phyloP scores from a whole-genome alignment of 2,329 filamentous ascomycete species.

The Colletotrichum sp. region DNA sequence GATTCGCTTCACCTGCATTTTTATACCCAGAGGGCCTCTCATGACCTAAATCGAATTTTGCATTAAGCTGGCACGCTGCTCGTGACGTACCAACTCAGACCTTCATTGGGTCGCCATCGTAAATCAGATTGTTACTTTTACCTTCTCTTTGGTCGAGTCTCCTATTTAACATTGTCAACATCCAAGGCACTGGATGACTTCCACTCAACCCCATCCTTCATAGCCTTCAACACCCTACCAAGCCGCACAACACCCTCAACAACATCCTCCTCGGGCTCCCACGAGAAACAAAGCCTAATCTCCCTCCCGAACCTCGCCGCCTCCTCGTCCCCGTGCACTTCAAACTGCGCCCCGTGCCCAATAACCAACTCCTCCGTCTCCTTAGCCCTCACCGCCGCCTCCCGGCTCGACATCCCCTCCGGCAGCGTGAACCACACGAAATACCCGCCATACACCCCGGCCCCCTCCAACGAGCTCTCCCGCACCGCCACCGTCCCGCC shows the following conservation, averaged over 20 bases:
- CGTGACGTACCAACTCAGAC: background rate
- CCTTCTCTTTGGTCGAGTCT: background rate
- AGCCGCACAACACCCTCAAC: constrained; percentile 72
- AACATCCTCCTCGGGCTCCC: constrained; percentile 70
- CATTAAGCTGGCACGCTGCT: background rate
- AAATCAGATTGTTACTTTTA: background rate
- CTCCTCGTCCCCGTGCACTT: constrained; percentile 62
- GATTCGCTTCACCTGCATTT: constrained; percentile 2
- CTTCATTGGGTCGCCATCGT: background rate
- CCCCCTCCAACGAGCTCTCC: constrained; percentile 36
- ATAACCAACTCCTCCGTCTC: constrained; percentile 70
- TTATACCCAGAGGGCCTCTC: constrained; percentile 4
- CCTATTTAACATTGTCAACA: constrained; percentile 15
- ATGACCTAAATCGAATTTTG: background rate
- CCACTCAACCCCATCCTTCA: constrained; percentile 31
- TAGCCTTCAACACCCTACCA: constrained; percentile 46
- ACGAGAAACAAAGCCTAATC: constrained; percentile 74
- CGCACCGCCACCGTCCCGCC: constrained; percentile 51
- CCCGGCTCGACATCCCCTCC: constrained; percentile 49
- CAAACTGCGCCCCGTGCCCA: constrained; percentile 73
- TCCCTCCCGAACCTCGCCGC: constrained; percentile 61
- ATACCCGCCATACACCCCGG: constrained; percentile 74
- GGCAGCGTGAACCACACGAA: constrained; percentile 82
- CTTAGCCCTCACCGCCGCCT: constrained; percentile 62
- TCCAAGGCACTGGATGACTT: background rate